phyloP scores from a whole-genome alignment of 202 grass and related monocot genomes.

The Digitaria exilis region DNA sequence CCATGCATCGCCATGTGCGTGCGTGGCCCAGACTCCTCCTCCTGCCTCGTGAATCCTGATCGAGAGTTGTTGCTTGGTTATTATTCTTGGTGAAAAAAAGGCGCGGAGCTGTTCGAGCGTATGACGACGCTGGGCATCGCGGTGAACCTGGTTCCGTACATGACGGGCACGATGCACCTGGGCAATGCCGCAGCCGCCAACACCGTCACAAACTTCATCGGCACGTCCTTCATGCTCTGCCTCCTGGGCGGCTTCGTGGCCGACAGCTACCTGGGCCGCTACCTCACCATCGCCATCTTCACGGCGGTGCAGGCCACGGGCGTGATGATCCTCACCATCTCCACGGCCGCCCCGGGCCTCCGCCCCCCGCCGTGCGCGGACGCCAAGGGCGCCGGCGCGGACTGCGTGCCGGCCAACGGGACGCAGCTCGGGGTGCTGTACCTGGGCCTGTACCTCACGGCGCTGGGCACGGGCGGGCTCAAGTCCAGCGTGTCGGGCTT shows the following conservation, averaged over 20 bases:
- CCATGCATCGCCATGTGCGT: neutral
- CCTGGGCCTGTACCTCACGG: conserved; percentile 68
- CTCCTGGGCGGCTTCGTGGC: conserved; percentile 74
- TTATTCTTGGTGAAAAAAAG: neutral
- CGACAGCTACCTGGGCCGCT: conserved; percentile 75
- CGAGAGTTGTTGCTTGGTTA: too few species aligned
- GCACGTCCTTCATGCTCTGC: conserved; percentile 80
- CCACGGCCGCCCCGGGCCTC: conserved; percentile 46
- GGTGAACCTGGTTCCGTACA: conserved; percentile 68
- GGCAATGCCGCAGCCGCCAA: conserved; percentile 66
- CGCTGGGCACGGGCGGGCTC: conserved; percentile 73
- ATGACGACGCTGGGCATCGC: conserved; percentile 76
- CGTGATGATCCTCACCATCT: conserved; percentile 60
- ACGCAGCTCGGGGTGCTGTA: conserved; percentile 62
- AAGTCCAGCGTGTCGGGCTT: conserved; percentile 82
- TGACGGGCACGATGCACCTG: conserved; percentile 73
- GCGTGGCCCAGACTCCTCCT: too few species aligned
- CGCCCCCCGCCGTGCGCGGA: conserved; percentile 50
- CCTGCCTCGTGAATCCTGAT: too few species aligned
- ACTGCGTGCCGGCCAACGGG: conserved; percentile 51
- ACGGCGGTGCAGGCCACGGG: conserved; percentile 60
- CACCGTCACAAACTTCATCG: conserved; percentile 76
- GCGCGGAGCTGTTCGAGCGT: conserved; percentile 67
- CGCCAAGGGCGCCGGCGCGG: conserved; percentile 20
- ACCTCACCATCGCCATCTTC: conserved; percentile 77